Evolutionary conservation across 345 rosid species (phyloP), one percentile per base, ranked within the genome.

Genomic region (Arabis hirsuta): DNA sequence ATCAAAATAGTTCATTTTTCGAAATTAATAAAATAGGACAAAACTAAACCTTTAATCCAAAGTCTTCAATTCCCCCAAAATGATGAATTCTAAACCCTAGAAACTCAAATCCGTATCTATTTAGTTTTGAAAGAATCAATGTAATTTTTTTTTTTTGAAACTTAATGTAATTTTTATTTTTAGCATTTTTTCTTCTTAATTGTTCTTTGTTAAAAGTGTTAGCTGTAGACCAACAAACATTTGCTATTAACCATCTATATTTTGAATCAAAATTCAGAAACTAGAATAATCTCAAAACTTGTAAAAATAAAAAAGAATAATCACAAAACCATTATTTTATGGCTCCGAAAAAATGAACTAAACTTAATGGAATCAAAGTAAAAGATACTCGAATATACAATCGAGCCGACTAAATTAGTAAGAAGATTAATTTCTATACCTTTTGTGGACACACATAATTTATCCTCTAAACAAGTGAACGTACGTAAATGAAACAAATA

Each of bases 401-500:
- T 34, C 14, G 50, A 27, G n/a, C 12, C 22, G 41, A 72, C 55
- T 10, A 43, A 43, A 53, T 53, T 7, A 44, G 4, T 14, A 4
- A 54, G 14, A 63, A 72, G 63, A 72, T 44, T 44, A 41, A 65
- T 46, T 73, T 12, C 6, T 54, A 46, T 47, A 73, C 56, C 14
- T 63, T 54, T 73, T 64, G 76, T 64, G 22, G 71, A 36, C 71
- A 73, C 58, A 38, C 72, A 22, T 22, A 47, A 27, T 20, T 12
- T 11, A 64, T 64, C 47, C 32, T 39, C 24, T 14, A 73, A 63
- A 64, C 27, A 66, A 74, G 67, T 74, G 73, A 74, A 65, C 48
- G 36, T 31, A 55, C 29, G 50, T 67, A n/a, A 67, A 4, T 9
- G 19, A 57, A 5, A 31, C 70, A 66, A 42, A 39, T 13, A 14